phyloP scores from a whole-genome alignment of 2,329 filamentous ascomycete species.

The Didymella pomorum region DNA sequence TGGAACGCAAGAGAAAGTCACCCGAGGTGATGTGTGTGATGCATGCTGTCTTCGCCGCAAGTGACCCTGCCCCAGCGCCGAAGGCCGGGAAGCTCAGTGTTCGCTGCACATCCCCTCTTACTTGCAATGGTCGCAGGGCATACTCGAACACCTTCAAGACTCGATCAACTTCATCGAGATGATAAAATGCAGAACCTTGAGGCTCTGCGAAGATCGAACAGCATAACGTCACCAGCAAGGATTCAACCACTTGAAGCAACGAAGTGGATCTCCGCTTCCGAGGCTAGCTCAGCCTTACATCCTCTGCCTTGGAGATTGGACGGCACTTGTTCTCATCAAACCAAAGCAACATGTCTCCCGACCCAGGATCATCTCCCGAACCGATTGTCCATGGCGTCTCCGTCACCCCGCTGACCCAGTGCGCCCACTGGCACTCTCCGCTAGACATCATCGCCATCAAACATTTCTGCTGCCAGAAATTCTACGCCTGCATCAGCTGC shows the following conservation, averaged over 20 bases:
- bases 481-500: constrained; percentile 49
- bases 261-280: constrained; percentile 21
- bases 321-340: neutral
- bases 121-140: neutral
- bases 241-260: constrained; percentile 11
- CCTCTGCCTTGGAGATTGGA: neutral
- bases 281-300: constrained; percentile 34
- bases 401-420: constrained; percentile 44
- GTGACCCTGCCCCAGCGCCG: neutral
- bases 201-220: constrained; percentile 15
- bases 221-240: constrained; percentile 22
- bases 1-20: constrained; percentile 18
- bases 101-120: neutral
- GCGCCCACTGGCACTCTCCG: constrained; percentile 43
- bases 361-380: neutral
- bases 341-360: constrained; percentile 16
- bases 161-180: neutral
- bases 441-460: constrained; percentile 51
- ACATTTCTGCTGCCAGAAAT: constrained; percentile 47
- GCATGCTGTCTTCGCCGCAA: neutral
- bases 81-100: neutral
- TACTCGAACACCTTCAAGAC: neutral
- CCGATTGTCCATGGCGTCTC: constrained; percentile 39
- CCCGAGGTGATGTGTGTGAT: constrained; percentile 14
- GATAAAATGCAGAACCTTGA: constrained; percentile 1